Evolutionary conservation across 495 filamentous ascomycete species (phyloP).

Genomic region (Bacidia rubella): DNA sequence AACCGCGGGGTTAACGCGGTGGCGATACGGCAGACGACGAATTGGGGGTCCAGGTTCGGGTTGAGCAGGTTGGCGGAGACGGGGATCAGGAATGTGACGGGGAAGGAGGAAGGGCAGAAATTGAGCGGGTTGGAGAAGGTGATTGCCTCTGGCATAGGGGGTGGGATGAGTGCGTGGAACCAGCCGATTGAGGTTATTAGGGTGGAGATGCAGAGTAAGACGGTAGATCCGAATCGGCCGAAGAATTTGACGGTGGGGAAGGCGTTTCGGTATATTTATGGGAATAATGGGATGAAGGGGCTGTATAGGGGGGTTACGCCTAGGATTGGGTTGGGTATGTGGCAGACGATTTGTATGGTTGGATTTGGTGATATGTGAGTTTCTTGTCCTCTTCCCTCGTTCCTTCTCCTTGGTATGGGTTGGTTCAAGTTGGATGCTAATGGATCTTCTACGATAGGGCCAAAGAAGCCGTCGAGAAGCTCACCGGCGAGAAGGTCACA

Average conservation of each 20-base stretch:
- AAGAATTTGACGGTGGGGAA: constrained; percentile 96
- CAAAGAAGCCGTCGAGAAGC: constrained; percentile 91
- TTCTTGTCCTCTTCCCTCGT: too few relatives aligned
- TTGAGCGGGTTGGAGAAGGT: constrained; percentile 78
- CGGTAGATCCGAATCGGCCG: constrained; percentile 87
- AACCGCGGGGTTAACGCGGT: constrained; percentile 98
- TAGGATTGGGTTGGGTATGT: constrained; percentile 86
- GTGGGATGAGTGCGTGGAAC: constrained; percentile 94
- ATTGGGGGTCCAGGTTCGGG: constrained; percentile 96
- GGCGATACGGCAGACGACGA: constrained; percentile 96
- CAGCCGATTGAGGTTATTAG: constrained; percentile 99
- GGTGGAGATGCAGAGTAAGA: constrained; percentile 99
- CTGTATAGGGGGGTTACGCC: constrained; percentile 93
- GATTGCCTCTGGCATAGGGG: constrained; percentile 71
- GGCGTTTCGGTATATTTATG: constrained; percentile 87
- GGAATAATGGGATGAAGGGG: constrained; percentile 75
- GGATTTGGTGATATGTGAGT: constrained; percentile 97
- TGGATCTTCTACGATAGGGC: constrained; percentile 48
- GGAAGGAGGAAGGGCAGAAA: constrained; percentile 68
- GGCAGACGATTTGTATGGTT: constrained; percentile 99
- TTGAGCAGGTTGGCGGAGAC: constrained; percentile 80
- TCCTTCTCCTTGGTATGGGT: neutral
- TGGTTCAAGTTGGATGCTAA: constrained; percentile 1
- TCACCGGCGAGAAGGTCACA: constrained; percentile 87
- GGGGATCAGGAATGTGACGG: constrained; percentile 65